phyloP scores from a whole-genome alignment of 1,139 yeast genomes.

The Scheffersomyces illinoinensis region DNA sequence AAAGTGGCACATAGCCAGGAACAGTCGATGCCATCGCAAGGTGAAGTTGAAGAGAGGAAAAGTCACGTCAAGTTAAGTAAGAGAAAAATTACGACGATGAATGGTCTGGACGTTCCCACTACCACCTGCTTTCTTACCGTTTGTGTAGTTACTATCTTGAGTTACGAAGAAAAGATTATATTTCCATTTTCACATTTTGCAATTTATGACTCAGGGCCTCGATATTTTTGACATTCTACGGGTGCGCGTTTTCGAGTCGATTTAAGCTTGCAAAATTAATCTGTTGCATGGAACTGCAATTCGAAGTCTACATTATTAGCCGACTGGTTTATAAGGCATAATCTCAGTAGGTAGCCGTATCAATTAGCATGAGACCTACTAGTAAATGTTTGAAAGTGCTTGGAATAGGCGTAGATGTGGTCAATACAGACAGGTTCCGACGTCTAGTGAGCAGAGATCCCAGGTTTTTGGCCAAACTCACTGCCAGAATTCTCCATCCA shows the following conservation, averaged over 20 bases:
- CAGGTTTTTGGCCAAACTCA: conserved; percentile 38
- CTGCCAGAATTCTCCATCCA: conserved; percentile 52
- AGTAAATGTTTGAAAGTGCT: not conserved
- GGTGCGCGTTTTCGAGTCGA: not conserved
- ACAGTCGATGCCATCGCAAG: conserved; percentile 78
- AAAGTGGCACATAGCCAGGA: conserved; percentile 76
- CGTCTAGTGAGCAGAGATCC: conserved; percentile 33
- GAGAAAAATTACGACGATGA: not conserved
- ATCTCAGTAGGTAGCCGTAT: not conserved
- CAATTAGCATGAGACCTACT: not conserved
- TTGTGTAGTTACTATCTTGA: not conserved
- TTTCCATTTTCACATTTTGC: not conserved
- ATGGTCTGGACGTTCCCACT: not conserved
- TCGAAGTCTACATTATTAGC: not conserved
- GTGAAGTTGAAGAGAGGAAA: not conserved
- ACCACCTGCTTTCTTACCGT: not conserved
- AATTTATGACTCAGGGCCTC: not conserved
- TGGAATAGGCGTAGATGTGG: conserved; percentile 69
- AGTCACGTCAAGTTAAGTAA: not conserved
- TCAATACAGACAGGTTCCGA: conserved; percentile 51
- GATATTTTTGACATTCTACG: not conserved
- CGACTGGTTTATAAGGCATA: not conserved
- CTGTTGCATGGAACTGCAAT: not conserved
- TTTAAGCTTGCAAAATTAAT: not conserved
- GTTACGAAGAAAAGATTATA: not conserved